Percentiles rank a stretch among this genome's conserved stretches.
These are phyloP conservation scores for Xylariaceae sp. DNA, from an alignment of 2,329 filamentous ascomycete genomes.

Conservation along the genomic window DNA sequence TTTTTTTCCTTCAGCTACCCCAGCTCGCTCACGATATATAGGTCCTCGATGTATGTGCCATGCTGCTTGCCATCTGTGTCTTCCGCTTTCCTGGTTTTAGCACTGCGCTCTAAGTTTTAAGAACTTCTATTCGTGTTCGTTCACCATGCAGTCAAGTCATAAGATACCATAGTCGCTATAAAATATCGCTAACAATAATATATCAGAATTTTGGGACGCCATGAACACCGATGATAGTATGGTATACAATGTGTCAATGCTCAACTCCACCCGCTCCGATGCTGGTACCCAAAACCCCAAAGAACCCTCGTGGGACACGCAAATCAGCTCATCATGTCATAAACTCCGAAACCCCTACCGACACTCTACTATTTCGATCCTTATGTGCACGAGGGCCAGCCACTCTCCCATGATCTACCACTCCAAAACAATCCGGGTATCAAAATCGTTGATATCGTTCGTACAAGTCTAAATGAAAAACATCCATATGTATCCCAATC, in stretches of 20 bases:
- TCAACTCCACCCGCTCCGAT: background rate
- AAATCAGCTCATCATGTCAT: conserved; percentile 4
- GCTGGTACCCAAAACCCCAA: conserved; percentile 1
- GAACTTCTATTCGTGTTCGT: too few species aligned
- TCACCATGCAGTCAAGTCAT: too few species aligned
- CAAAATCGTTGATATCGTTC: too few species aligned
- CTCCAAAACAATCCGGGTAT: too few species aligned
- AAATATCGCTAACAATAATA: background rate
- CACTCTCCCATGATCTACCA: too few species aligned
- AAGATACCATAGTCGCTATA: too few species aligned
- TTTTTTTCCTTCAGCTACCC: background rate
- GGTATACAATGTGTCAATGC: background rate
- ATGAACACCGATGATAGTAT: background rate
- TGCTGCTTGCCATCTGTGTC: background rate
- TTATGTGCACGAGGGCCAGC: too few species aligned
- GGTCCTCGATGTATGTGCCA: background rate
- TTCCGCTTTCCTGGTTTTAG: too few species aligned
- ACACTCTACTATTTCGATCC: background rate
- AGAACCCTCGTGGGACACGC: conserved; percentile 2
- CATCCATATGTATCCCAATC: too few species aligned
- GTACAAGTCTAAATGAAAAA: too few species aligned
- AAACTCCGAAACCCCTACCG: too few species aligned
- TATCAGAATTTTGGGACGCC: background rate
- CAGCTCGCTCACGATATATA: conserved; percentile 1
- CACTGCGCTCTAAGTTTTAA: too few species aligned